phyloP scores from a whole-genome alignment of 306 rosid species.

The Corylus heterophylla region DNA sequence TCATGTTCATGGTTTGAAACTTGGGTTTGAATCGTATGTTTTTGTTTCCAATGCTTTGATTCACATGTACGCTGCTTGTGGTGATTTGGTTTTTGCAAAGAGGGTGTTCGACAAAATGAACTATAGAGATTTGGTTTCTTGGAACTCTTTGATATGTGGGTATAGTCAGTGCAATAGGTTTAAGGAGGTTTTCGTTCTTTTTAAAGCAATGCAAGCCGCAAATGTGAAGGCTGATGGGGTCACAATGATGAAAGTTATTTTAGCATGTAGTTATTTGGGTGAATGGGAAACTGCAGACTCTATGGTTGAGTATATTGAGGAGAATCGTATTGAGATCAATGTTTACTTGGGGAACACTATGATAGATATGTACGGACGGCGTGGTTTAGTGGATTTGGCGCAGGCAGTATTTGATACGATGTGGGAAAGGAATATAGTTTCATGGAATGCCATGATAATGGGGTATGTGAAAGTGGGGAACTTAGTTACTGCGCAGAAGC shows the following conservation, averaged over 20 bases:
- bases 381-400: constrained; percentile 55
- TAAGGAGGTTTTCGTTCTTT: constrained; percentile 62
- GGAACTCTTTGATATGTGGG: constrained; percentile 86
- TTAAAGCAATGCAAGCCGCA: constrained; percentile 48
- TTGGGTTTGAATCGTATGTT: constrained; percentile 57
- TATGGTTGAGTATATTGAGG: constrained; percentile 58
- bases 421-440: constrained; percentile 57
- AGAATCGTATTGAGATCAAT: constrained; percentile 47
- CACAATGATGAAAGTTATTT: constrained; percentile 74
- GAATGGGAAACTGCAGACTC: constrained; percentile 61
- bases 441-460: constrained; percentile 80
- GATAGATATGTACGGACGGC: constrained; percentile 74
- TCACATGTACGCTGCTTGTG: constrained; percentile 43
- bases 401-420: constrained; percentile 62
- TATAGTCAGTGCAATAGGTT: constrained; percentile 49
- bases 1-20: constrained; percentile 53
- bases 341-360: constrained; percentile 77
- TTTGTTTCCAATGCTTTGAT: constrained; percentile 71
- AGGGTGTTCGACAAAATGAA: constrained; percentile 71
- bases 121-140: constrained; percentile 77
- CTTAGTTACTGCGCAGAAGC: constrained; percentile 45
- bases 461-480: constrained; percentile 58
- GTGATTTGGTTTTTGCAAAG: constrained; percentile 47
- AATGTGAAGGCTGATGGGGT: constrained; percentile 61
- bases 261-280: constrained; percentile 57